phyloP scores from a whole-genome alignment of 192 early-diverging fungal genomes.

The Podila horticola region DNA sequence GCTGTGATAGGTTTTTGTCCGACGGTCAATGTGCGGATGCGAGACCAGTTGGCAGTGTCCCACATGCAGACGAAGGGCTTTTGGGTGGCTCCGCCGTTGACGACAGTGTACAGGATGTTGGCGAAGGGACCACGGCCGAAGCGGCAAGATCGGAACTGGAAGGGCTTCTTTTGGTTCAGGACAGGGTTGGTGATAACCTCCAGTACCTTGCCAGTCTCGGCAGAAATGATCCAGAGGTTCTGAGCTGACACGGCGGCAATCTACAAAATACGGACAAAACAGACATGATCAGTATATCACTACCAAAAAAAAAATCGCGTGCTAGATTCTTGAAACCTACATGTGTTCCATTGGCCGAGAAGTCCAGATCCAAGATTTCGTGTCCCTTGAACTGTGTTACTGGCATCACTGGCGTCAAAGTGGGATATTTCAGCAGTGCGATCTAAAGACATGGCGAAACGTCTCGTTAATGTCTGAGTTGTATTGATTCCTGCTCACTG shows the following conservation, averaged over 20 bases:
- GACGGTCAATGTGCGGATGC: slow-evolving; percentile 57
- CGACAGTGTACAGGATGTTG: slow-evolving; percentile 68
- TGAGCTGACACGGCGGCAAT: slow-evolving; percentile 62
- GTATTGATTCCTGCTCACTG: no score
- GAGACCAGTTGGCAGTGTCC: slow-evolving; percentile 66
- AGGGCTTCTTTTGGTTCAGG: slow-evolving; percentile 53
- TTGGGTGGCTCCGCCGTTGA: slow-evolving; percentile 67
- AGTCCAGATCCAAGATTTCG: slow-evolving; percentile 74
- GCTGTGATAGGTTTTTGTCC: slow-evolving; percentile 71
- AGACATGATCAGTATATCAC: not conserved
- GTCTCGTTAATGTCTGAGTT: not conserved
- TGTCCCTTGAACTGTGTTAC: slow-evolving; percentile 64
- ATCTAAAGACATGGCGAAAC: slow-evolving; percentile 12
- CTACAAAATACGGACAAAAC: slow-evolving; percentile 18
- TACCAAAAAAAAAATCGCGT: not conserved
- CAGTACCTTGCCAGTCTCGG: slow-evolving; percentile 54
- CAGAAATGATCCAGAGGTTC: slow-evolving; percentile 54
- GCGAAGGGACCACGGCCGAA: slow-evolving; percentile 68
- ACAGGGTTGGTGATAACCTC: slow-evolving; percentile 56
- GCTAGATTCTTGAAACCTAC: not conserved
- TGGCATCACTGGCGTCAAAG: slow-evolving; percentile 56
- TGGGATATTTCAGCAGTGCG: slow-evolving; percentile 71
- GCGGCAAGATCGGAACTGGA: slow-evolving; percentile 61
- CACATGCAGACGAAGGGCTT: slow-evolving; percentile 70
- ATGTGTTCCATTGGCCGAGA: slow-evolving; percentile 60